These are phyloP conservation scores for Pseudogymnoascus sp. DNA, from an alignment of 2,329 filamentous ascomycete species.

Conservation along the genomic window DNA sequence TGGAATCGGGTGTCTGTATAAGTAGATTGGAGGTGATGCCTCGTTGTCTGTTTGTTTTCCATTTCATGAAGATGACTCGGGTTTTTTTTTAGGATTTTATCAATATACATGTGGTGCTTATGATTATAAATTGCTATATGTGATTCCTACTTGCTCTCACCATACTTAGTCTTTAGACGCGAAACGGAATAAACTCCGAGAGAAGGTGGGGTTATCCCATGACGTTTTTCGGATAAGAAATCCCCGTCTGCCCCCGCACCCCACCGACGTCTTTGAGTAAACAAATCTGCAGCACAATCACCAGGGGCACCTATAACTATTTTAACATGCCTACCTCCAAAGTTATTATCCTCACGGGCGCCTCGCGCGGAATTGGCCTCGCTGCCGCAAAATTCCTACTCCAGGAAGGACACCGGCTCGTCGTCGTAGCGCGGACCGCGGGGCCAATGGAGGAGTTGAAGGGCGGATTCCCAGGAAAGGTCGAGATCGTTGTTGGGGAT, in stretches of 20 bases:
- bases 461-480: conserved; percentile 44
- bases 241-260: background rate
- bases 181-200: background rate
- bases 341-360: conserved; percentile 63
- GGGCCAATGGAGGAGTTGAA: conserved; percentile 46
- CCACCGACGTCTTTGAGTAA: background rate
- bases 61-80: background rate
- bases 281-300: background rate
- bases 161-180: background rate
- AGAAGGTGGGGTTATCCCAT: background rate
- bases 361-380: conserved; percentile 57
- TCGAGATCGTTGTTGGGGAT: conserved; percentile 52
- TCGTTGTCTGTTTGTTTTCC: conserved; percentile 1
- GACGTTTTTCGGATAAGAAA: background rate
- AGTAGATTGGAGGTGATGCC: background rate
- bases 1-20: background rate
- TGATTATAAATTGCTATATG: background rate
- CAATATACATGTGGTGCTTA: background rate
- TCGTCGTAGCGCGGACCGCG: conserved; percentile 51
- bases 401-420: conserved; percentile 47
- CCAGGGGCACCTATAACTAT: background rate
- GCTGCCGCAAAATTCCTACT: conserved; percentile 49
- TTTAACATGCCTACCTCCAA: conserved; percentile 45
- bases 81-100: background rate
- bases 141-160: background rate